Evolutionary conservation across 1,284 basidiomycete genomes (phyloP).

Genomic region (Melampsora americana): DNA sequence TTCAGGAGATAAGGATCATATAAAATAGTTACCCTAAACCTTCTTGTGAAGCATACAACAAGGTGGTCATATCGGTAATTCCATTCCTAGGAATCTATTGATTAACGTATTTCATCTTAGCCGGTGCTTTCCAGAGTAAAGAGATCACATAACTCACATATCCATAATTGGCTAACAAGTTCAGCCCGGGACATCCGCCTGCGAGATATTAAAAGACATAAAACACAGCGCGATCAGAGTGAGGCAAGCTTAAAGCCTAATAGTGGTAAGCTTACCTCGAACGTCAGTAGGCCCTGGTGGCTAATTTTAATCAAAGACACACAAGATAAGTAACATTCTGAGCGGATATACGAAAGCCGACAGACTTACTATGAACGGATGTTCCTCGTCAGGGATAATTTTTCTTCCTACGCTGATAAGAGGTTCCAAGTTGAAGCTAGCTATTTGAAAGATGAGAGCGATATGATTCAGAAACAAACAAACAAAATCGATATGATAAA

Average conservation of each 20-base stretch:
- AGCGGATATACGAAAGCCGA: not conserved
- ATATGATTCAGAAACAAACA: not conserved
- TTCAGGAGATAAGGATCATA: too few species aligned
- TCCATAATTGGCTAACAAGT: slow-evolving; percentile 32
- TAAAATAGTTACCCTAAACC: not conserved
- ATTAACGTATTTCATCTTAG: not conserved
- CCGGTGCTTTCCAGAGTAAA: not conserved
- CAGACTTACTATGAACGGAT: slow-evolving; percentile 17
- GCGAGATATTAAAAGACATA: not conserved
- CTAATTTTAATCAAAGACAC: not conserved
- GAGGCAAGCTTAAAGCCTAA: not conserved
- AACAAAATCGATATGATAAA: too few species aligned
- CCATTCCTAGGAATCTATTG: slow-evolving; percentile 4
- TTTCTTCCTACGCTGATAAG: slow-evolving; percentile 35
- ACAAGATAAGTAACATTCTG: not conserved
- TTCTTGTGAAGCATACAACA: not conserved
- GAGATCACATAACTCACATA: not conserved
- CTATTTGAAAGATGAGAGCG: not conserved
- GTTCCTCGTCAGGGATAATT: slow-evolving; percentile 40
- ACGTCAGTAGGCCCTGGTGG: not conserved
- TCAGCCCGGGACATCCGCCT: slow-evolving; percentile 37
- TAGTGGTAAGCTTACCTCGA: not conserved
- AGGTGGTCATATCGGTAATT: not conserved
- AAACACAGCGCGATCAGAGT: not conserved
- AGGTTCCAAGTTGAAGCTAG: slow-evolving; percentile 4